Evolutionary conservation across 805 yeast genomes (phyloP).

Genomic region (Candida boleticola): DNA sequence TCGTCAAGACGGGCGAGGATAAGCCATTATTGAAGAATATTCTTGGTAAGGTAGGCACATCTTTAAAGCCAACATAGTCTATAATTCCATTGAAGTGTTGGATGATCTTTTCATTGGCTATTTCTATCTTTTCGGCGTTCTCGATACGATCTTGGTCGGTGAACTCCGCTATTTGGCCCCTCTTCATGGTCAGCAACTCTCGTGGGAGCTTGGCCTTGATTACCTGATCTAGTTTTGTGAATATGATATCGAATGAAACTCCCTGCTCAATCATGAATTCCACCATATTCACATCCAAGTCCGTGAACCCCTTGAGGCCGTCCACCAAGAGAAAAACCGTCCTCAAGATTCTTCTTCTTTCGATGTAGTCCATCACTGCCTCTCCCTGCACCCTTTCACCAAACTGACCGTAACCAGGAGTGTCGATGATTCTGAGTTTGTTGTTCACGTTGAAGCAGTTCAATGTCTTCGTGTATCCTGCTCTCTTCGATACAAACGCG

Average conservation of each 20-base stretch:
- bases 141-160: slow-evolving; percentile 6
- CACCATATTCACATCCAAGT: slow-evolving; percentile 54
- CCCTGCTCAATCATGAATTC: slow-evolving; percentile 52
- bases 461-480: slow-evolving; percentile 62
- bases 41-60: slow-evolving; percentile 38
- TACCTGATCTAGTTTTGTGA: slow-evolving; percentile 73
- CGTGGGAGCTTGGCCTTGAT: slow-evolving; percentile 16
- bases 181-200: slow-evolving; percentile 8
- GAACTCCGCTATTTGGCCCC: slow-evolving; percentile 3
- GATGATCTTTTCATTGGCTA: slow-evolving; percentile 25
- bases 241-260: slow-evolving; percentile 66
- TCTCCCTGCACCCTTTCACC: slow-evolving; percentile 70
- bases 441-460: slow-evolving; percentile 70
- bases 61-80: slow-evolving; percentile 29
- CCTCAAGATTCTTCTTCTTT: slow-evolving; percentile 49
- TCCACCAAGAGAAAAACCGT: slow-evolving; percentile 63
- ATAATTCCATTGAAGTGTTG: slow-evolving; percentile 34
- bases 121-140: slow-evolving; percentile 10
- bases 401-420: slow-evolving; percentile 87
- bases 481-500: slow-evolving; percentile 55
- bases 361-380: slow-evolving; percentile 61
- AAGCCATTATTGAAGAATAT: slow-evolving; percentile 55
- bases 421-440: slow-evolving; percentile 66
- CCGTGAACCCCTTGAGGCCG: slow-evolving; percentile 56
- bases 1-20: slow-evolving; percentile 26